Evolutionary conservation across 1,139 yeast species (phyloP), one percentile per base, ranked within the genome.

Genomic region (Scheffersomyces cryptocercus): DNA sequence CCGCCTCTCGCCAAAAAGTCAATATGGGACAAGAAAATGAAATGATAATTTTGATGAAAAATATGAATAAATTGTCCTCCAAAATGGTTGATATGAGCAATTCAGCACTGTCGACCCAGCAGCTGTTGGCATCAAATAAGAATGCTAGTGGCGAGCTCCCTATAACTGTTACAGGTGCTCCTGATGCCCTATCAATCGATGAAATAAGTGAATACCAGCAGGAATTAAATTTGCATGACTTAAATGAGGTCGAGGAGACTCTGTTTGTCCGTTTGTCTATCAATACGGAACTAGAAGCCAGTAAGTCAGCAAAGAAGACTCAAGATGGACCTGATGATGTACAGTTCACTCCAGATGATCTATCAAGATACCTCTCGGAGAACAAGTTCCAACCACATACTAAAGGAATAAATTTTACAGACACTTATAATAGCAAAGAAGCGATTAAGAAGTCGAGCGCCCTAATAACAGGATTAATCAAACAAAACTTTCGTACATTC

Each of bases 11-110:
- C 33, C 35, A 34, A 29, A 33, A 38, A 5, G 42, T 45, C 4
- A 38, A 32, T 7, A 43, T 35, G 56, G 73, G 71, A 30, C 75
- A 75, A 36, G 82, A 82, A 43, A 81, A 80, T 31, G 89, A 85
- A 50, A 75, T 87, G 62, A 75, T 88, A 15, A 81, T 88, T 10
- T 82, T 90, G 31, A 76, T 93, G 70, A 78, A 85, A 53, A 88
- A 96, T 48, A 90, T 91, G 95, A 93, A 93, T 64, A 79, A 89
- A 48, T 70, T 93, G 40, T 85, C 95, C 53, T 83, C 89, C 45
- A 82, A 91, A 53, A 87, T 93, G 87, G 79, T 89, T 49, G 77
- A 79, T 47, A 77, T 81, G 53, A 68, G 74, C 29, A 73, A 74
- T 38, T 67, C 64, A 40, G 68, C 12, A 68, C 62, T 29, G 63